These are phyloP conservation scores for Aspergillus leporis DNA, from an alignment of 495 filamentous ascomycete species.

Conservation along the genomic window DNA sequence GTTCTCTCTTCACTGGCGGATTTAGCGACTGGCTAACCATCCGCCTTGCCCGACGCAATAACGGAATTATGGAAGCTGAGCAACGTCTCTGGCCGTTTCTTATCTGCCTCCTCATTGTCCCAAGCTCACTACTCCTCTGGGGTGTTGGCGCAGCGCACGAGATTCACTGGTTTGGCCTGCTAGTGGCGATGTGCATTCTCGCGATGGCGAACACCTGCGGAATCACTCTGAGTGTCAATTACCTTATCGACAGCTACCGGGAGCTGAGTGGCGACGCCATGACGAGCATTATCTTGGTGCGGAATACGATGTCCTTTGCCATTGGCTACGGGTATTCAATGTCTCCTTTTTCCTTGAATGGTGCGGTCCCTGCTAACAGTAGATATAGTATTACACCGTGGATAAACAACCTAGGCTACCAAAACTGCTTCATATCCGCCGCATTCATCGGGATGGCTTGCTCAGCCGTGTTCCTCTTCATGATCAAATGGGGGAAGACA, in stretches of 20 bases:
- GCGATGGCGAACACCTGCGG: slow-evolving; percentile 59
- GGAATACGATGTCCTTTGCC: slow-evolving; percentile 67
- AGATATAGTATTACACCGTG: slow-evolving; percentile 60
- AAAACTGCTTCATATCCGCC: slow-evolving; percentile 64
- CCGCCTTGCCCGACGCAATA: slow-evolving; percentile 58
- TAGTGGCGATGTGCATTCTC: slow-evolving; percentile 62
- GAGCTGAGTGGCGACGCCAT: slow-evolving; percentile 64
- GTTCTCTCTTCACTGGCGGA: slow-evolving; percentile 50
- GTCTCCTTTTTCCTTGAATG: slow-evolving; percentile 2
- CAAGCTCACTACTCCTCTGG: slow-evolving; percentile 61
- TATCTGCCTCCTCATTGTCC: slow-evolving; percentile 54
- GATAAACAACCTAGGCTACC: slow-evolving; percentile 58
- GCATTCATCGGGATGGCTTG: slow-evolving; percentile 60
- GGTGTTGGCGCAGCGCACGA: slow-evolving; percentile 65
- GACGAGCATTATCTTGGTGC: slow-evolving; percentile 62
- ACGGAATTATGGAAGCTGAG: slow-evolving; percentile 63
- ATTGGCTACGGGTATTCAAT: slow-evolving; percentile 57
- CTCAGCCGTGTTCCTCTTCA: slow-evolving; percentile 52
- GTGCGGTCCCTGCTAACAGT: slow-evolving; percentile 4
- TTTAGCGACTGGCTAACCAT: slow-evolving; percentile 62
- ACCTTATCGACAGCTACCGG: slow-evolving; percentile 64
- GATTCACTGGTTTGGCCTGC: slow-evolving; percentile 62
- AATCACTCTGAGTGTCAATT: slow-evolving; percentile 59
- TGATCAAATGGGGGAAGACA: slow-evolving; percentile 56
- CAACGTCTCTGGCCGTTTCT: slow-evolving; percentile 64